These are phyloP conservation scores for Erythrobasidium yunnanense DNA, from an alignment of 768 basidiomycete species.

Conservation along the genomic window DNA sequence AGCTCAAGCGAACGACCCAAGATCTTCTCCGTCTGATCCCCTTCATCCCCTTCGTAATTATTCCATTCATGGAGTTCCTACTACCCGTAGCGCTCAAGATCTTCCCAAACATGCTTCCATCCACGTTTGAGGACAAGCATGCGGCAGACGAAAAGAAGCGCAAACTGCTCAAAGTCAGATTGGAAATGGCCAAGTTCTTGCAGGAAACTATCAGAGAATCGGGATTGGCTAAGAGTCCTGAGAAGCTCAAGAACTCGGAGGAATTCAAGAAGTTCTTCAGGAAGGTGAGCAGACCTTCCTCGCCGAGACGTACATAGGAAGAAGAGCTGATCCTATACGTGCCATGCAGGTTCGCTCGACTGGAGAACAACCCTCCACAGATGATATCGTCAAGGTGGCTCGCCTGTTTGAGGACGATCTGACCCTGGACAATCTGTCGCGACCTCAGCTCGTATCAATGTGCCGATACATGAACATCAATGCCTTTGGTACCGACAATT, in stretches of 20 bases:
- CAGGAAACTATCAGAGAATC: constrained; percentile 94
- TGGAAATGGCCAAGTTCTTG: constrained; percentile 99
- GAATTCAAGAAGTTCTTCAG: constrained; percentile 99
- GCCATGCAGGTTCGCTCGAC: constrained; percentile 91
- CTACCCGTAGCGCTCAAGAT: constrained; percentile 90
- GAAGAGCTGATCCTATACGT: too few relatives aligned
- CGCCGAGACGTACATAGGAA: not conserved
- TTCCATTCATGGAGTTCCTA: constrained; percentile 96
- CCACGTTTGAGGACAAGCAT: constrained; percentile 95
- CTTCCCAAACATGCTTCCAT: constrained; percentile 97
- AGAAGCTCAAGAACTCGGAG: constrained; percentile 76
- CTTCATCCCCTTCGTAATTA: constrained; percentile 84
- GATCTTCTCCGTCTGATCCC: constrained; percentile 87
- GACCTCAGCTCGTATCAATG: constrained; percentile 96
- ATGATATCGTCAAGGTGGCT: constrained; percentile 86
- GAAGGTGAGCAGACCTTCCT: constrained; percentile 50
- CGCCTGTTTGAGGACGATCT: constrained; percentile 95
- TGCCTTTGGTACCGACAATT: constrained; percentile 98
- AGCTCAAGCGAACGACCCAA: constrained; percentile 87
- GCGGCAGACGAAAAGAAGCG: constrained; percentile 97
- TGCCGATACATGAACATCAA: constrained; percentile 96
- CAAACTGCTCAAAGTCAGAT: constrained; percentile 80
- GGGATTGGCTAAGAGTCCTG: constrained; percentile 69
- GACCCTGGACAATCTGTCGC: constrained; percentile 91
- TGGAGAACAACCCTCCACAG: constrained; percentile 77